Conservation (phyloP, 345 rosid species). For the Linum lewisii region DNA sequence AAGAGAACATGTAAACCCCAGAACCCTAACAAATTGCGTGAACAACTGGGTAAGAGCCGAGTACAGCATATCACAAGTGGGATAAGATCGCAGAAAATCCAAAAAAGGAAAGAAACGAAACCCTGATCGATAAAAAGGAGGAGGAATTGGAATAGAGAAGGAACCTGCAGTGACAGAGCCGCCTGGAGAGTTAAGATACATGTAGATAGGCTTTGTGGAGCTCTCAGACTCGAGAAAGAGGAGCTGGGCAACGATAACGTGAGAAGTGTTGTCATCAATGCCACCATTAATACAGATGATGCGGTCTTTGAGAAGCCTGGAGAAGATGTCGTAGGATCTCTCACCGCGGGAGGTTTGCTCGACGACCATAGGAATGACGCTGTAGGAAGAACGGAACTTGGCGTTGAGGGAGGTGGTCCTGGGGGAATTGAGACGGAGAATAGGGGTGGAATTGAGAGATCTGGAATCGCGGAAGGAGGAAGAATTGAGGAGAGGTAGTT, state of each 20-base stretch:
- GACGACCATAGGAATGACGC: conserved; percentile 87
- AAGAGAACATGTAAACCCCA: too few relatives aligned
- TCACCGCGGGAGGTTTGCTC: conserved; percentile 98
- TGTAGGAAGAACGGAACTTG: conserved; percentile 35
- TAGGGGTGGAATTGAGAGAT: conserved; percentile 6
- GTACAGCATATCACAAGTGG: too few relatives aligned
- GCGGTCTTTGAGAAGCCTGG: conserved; percentile 87
- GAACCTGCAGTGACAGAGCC: conserved; percentile 96
- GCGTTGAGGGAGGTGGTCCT: not conserved
- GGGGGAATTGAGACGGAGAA: not conserved
- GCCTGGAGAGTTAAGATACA: conserved; percentile 97
- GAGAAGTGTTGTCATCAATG: conserved; percentile 79
- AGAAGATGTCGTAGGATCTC: conserved; percentile 94
- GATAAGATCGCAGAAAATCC: not conserved
- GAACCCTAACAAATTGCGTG: too few relatives aligned
- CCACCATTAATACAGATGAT: conserved; percentile 91
- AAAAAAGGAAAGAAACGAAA: too few relatives aligned
- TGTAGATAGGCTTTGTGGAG: conserved; percentile 92
- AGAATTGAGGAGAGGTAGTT: not conserved
- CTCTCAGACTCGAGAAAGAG: conserved; percentile 96
- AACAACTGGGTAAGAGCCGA: too few relatives aligned
- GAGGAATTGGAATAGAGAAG: not conserved
- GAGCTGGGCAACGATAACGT: conserved; percentile 98
- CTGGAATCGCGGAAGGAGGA: not conserved
- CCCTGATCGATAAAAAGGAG: not conserved